phyloP scores from a whole-genome alignment of 169 alveolate species.

The Neospora caninum region DNA sequence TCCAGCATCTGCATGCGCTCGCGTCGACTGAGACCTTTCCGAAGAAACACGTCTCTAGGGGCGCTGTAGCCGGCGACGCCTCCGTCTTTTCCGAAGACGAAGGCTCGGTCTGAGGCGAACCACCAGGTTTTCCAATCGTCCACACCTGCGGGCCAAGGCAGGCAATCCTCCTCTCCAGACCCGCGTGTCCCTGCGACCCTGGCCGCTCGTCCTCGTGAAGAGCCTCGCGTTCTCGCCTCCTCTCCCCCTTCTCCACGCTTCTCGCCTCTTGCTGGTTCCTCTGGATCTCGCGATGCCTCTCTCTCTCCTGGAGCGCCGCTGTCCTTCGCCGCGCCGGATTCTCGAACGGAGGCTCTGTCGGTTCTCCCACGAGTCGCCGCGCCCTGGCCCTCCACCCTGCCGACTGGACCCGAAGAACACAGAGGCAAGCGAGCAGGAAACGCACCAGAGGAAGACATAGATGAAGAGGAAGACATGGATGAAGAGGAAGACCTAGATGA shows the following conservation, averaged over 20 bases:
- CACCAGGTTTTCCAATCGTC: conserved; percentile 19
- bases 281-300: no score
- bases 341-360: no score
- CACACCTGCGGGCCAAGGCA: background rate
- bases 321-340: no score
- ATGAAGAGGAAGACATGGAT: background rate
- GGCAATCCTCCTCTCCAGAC: background rate
- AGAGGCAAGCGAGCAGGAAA: no score
- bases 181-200: background rate
- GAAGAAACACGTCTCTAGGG: background rate
- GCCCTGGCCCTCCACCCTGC: no score
- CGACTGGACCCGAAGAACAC: no score
- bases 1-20: background rate
- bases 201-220: background rate
- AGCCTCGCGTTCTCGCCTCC: no score
- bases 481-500: no score
- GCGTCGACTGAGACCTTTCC: background rate
- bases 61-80: background rate
- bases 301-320: no score
- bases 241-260: no score
- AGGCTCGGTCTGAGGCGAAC: background rate
- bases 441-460: background rate
- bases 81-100: background rate
- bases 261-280: no score
- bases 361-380: no score